A percentile compares a stretch with the other conserved stretches of the same genome.
Conservation (phyloP, 805 yeast species). For the Zygosaccharomyces lentus region DNA sequence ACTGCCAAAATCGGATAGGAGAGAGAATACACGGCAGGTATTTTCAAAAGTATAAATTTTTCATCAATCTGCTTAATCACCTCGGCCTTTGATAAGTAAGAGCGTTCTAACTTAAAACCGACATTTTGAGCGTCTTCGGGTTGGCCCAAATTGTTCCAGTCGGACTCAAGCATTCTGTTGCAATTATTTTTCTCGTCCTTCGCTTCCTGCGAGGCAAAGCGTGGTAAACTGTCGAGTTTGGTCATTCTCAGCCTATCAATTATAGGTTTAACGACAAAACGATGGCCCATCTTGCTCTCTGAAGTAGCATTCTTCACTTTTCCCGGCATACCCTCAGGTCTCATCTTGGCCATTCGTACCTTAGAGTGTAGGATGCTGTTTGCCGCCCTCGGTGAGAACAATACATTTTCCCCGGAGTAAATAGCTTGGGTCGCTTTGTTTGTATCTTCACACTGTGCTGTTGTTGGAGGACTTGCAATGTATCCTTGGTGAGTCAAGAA, state of each 20-base stretch:
- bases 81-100: constrained; percentile 22
- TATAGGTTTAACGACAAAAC: background rate
- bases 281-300: background rate
- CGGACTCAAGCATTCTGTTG: background rate
- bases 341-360: constrained; percentile 5
- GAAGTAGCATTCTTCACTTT: background rate
- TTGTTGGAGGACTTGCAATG: background rate
- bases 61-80: constrained; percentile 57
- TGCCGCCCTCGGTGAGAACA: background rate
- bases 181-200: background rate
- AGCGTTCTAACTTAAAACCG: constrained; percentile 11
- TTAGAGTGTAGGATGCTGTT: constrained; percentile 1
- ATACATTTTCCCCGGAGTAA: background rate
- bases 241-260: background rate
- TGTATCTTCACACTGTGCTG: background rate
- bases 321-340: background rate
- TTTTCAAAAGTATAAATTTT: constrained; percentile 55
- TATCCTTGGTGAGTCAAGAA: constrained; percentile 30
- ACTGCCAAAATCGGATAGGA: constrained; percentile 35
- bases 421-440: background rate
- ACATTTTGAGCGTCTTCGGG: background rate
- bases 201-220: background rate
- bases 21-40: constrained; percentile 1
- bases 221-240: background rate
- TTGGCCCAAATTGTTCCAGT: background rate